Conservation (phyloP, 176 grass and related monocot genomes). For the Lolium perenne region DNA sequence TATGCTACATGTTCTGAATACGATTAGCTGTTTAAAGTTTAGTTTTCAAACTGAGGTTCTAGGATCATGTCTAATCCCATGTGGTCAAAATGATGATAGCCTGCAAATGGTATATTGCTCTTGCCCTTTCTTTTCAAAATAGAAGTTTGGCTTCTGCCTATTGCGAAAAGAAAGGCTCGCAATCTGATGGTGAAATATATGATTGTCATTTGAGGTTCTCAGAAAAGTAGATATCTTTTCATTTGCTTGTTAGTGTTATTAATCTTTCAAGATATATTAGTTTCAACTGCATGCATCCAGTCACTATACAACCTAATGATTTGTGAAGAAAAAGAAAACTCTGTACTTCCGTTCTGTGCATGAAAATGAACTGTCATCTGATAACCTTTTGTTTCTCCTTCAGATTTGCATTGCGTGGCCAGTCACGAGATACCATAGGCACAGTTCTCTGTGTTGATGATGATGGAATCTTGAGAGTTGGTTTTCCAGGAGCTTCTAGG, state of each 20-base stretch:
- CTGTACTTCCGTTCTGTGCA: neutral
- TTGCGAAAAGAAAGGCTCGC: constrained; percentile 12
- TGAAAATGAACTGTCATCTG: constrained; percentile 15
- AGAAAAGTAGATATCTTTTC: neutral
- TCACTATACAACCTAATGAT: constrained; percentile 18
- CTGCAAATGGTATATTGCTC: constrained; percentile 16
- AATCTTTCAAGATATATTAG: neutral
- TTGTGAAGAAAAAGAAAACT: constrained; percentile 12
- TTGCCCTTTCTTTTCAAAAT: neutral
- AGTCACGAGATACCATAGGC: constrained; percentile 94
- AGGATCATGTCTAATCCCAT: constrained; percentile 13
- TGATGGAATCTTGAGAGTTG: constrained; percentile 95
- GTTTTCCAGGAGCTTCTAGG: constrained; percentile 98
- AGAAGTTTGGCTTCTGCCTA: constrained; percentile 16
- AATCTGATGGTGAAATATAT: constrained; percentile 17
- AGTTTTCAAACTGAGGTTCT: constrained; percentile 16
- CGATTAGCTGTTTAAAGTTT: constrained; percentile 16
- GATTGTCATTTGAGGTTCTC: neutral
- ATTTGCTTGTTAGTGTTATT: neutral
- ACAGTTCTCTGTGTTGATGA: constrained; percentile 99
- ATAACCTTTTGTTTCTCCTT: constrained; percentile 42
- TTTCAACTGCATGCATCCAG: neutral
- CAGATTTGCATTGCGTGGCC: constrained; percentile 98
- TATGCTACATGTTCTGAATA: constrained; percentile 31
- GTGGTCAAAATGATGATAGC: constrained; percentile 19